Evolutionary conservation across 176 grass and related monocot genomes (phyloP).

Genomic region (Carex parvula): DNA sequence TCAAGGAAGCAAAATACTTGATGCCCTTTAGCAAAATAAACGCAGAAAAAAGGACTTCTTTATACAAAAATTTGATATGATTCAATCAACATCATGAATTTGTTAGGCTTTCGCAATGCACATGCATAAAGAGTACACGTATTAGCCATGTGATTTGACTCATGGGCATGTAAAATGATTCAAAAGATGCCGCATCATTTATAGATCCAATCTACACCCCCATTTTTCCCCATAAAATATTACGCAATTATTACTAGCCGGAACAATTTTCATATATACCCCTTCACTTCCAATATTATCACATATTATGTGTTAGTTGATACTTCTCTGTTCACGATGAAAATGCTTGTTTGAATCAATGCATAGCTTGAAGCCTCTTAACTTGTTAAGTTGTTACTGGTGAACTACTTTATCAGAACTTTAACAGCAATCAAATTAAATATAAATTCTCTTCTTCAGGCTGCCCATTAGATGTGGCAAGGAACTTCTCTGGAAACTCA

Average conservation of each 20-base stretch:
- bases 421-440: not conserved
- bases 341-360: not conserved
- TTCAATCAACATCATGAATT: not conserved
- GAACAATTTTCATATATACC: not conserved
- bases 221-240: not conserved
- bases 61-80: not conserved
- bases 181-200: not conserved
- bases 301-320: not conserved
- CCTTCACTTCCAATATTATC: not conserved
- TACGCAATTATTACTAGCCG: not conserved
- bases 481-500: not conserved
- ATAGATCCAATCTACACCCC: not conserved
- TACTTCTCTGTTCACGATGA: not conserved
- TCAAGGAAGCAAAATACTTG: not conserved
- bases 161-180: not conserved
- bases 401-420: not conserved
- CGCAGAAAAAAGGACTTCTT: not conserved
- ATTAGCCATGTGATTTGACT: slow-evolving; percentile 11
- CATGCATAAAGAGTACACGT: slow-evolving; percentile 21
- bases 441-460: not conserved
- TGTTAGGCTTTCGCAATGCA: not conserved
- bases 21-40: not conserved
- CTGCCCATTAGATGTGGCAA: not conserved
- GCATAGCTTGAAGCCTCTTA: not conserved
- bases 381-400: not conserved